Evolutionary conservation across 2,329 filamentous ascomycete species (phyloP), one percentile per base, ranked within the genome.

Genomic region (Tricladium varicosporioides): DNA sequence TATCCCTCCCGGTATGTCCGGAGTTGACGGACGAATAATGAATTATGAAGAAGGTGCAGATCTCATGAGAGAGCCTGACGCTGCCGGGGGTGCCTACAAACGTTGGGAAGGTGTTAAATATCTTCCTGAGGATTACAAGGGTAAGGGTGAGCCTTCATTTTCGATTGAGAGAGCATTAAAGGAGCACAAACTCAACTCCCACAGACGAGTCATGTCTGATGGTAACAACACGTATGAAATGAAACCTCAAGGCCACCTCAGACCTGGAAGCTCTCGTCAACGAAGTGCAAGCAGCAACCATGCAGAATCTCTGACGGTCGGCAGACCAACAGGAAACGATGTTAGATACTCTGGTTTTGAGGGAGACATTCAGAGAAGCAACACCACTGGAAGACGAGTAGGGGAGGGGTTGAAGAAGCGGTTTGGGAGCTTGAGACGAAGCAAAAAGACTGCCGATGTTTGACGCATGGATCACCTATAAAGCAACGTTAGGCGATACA

Each of bases 1-100:
- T 15, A 82, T 94, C n/a, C 89, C 92, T 1, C 85, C 88, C 0
- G 92, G 92, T 18, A 74, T 80, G 64, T 73, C 74, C 1, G 92
- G 95, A 69, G 74, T 81, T 15, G 79, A 83, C 54, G 92, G 92
- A 2, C 80, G 84, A 53, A 75, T 81, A 10, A 90, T 95, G 78
- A 63, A 86, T 27, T 97, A 97, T 67, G 78, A 91, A 66, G 92
- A 97, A 68, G 92, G 92, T n/a, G 81, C 87, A 1, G 91, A 96
- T 67, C 78, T 96, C 70, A 92, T 92, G 87, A 80, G 87, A 50
- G 90, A 93, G 66, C 73, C 75, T 0, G 83, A 88, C 59, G 82
- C 83, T 2, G 70, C 75, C 0, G 89, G 89, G 14, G 89, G 87
- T n/a, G 80, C 88, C 13, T 96, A 94, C 69, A 88, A 85, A 74